phyloP scores from a whole-genome alignment of 306 rosid species.

The Carpinus viminea region DNA sequence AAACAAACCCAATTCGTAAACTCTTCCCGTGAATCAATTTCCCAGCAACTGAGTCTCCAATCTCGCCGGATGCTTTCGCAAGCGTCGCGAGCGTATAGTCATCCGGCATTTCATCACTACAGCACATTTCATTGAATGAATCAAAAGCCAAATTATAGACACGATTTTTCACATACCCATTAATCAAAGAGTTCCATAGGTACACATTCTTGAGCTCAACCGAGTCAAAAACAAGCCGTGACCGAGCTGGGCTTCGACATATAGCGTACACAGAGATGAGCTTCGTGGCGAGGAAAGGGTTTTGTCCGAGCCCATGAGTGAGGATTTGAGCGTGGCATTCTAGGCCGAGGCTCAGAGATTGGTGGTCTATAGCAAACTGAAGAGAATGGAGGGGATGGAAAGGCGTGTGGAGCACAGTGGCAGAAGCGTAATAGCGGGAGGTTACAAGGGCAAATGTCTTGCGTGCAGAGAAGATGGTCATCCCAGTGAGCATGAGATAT shows the following conservation, averaged over 20 bases:
- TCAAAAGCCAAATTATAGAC: slow-evolving; percentile 39
- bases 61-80: slow-evolving; percentile 61
- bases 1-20: slow-evolving; percentile 47
- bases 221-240: slow-evolving; percentile 53
- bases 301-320: slow-evolving; percentile 54
- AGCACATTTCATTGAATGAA: slow-evolving; percentile 55
- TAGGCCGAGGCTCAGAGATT: slow-evolving; percentile 41
- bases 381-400: slow-evolving; percentile 39
- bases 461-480: slow-evolving; percentile 20
- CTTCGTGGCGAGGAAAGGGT: slow-evolving; percentile 59
- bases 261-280: slow-evolving; percentile 71
- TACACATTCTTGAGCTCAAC: slow-evolving; percentile 39
- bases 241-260: slow-evolving; percentile 27
- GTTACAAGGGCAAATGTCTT: slow-evolving; percentile 32
- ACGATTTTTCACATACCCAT: slow-evolving; percentile 50
- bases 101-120: slow-evolving; percentile 44
- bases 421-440: slow-evolving; percentile 45
- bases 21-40: slow-evolving; percentile 68
- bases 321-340: slow-evolving; percentile 69
- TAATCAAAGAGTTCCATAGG: slow-evolving; percentile 69
- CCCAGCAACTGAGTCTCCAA: slow-evolving; percentile 46
- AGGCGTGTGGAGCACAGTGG: slow-evolving; percentile 34
- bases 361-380: slow-evolving; percentile 47
- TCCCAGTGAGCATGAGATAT: not conserved
- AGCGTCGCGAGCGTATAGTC: slow-evolving; percentile 67